Conservation (phyloP, 345 rosid genomes). For the Salix udensis region DNA sequence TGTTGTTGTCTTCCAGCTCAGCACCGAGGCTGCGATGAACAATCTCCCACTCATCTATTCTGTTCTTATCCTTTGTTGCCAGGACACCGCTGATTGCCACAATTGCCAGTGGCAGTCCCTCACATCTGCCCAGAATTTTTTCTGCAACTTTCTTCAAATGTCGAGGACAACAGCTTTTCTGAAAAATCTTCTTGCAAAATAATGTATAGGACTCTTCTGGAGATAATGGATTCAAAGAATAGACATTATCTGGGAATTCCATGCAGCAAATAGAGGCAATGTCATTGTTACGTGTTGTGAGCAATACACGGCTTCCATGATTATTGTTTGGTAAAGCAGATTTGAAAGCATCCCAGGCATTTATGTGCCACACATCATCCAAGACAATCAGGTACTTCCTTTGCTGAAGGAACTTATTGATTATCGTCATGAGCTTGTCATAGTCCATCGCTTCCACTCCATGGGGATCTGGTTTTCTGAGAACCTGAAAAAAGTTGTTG, state of each 20-base stretch:
- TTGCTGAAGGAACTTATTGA: slow-evolving; percentile 1
- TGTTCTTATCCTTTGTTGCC: background rate
- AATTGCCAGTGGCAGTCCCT: slow-evolving; percentile 27
- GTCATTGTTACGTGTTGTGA: slow-evolving; percentile 21
- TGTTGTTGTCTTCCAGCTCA: background rate
- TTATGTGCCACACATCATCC: slow-evolving; percentile 22
- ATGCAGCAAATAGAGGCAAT: slow-evolving; percentile 16
- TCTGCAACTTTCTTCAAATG: slow-evolving; percentile 18
- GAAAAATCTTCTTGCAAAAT: slow-evolving; percentile 23
- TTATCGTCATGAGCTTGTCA: background rate
- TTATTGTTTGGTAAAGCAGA: slow-evolving; percentile 13
- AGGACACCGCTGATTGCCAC: slow-evolving; percentile 26
- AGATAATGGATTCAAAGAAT: slow-evolving; percentile 10
- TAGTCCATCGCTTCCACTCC: background rate
- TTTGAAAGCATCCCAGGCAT: slow-evolving; percentile 20
- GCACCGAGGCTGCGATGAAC: background rate
- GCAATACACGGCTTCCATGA: slow-evolving; percentile 22
- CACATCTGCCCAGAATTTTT: slow-evolving; percentile 16
- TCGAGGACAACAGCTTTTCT: background rate
- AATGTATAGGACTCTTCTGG: slow-evolving; percentile 16
- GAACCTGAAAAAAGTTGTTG: slow-evolving; percentile 6
- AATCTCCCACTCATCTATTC: slow-evolving; percentile 11
- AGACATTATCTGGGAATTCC: slow-evolving; percentile 12
- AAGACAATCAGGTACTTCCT: slow-evolving; percentile 21
- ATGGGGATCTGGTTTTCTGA: slow-evolving; percentile 3